A percentile compares a stretch with the other conserved stretches of the same genome.
phyloP scores from a whole-genome alignment of 2,329 filamentous ascomycete genomes.

The Verticillium dahliae region DNA sequence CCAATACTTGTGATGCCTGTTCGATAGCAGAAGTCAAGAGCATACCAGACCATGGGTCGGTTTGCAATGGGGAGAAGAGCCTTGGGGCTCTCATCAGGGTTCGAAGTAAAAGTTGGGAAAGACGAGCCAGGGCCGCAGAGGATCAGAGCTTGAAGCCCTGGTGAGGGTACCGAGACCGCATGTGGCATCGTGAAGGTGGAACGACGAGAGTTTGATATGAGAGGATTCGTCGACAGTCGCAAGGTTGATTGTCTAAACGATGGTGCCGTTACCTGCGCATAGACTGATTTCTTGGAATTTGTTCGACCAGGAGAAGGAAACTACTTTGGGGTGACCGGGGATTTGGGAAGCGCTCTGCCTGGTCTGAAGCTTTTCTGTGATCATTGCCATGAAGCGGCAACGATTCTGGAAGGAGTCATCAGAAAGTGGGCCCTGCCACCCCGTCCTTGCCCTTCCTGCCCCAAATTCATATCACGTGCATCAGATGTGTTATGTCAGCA shows the following conservation, averaged over 20 bases:
- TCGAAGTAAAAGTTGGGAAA: slow-evolving; percentile 76
- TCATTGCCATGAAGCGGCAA: not conserved
- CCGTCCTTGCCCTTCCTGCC: not conserved
- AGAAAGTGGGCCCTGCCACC: not conserved
- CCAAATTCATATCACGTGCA: not conserved
- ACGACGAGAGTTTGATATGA: not conserved
- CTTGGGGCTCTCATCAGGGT: slow-evolving; percentile 74
- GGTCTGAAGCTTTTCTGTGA: not conserved
- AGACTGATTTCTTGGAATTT: too few relatives aligned
- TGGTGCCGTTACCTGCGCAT: not conserved
- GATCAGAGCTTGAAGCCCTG: slow-evolving; percentile 76
- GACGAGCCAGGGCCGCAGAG: slow-evolving; percentile 78
- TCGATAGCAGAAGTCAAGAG: slow-evolving; percentile 77
- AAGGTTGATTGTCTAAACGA: not conserved
- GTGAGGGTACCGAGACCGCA: slow-evolving; percentile 64
- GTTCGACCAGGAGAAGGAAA: too few relatives aligned
- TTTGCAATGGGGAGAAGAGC: slow-evolving; percentile 78
- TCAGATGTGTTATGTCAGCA: not conserved
- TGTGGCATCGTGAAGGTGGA: slow-evolving; percentile 56
- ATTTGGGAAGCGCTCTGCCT: not conserved
- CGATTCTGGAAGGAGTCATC: not conserved
- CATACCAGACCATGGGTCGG: slow-evolving; percentile 85
- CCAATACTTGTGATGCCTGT: slow-evolving; percentile 66
- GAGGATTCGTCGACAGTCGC: not conserved
- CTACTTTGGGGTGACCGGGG: not conserved